These are phyloP conservation scores for Endotrypanum monterogeii DNA, from an alignment of 208 protist genomes.

Conservation along the genomic window DNA sequence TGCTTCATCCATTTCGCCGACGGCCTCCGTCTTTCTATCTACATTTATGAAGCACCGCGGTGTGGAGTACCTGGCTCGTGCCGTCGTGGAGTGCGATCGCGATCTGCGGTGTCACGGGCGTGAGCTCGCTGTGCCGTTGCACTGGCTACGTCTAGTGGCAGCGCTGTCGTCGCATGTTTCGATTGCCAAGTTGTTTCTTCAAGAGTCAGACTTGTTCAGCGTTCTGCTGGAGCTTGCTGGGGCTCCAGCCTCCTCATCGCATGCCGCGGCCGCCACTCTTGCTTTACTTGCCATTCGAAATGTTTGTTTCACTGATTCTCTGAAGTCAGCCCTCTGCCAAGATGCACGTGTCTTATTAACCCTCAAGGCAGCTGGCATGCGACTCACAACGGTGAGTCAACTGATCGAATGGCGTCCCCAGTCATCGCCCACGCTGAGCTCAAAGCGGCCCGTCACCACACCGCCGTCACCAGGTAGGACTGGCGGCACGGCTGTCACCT, in stretches of 20 bases:
- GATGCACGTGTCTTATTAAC: constrained; percentile 70
- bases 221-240: constrained; percentile 64
- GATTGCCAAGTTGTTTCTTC: constrained; percentile 41
- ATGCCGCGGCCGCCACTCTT: constrained; percentile 36
- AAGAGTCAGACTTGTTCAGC: constrained; percentile 46
- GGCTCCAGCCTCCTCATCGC: constrained; percentile 8
- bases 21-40: constrained; percentile 13
- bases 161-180: constrained; percentile 58
- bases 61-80: constrained; percentile 17
- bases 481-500: background rate
- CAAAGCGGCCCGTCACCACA: background rate
- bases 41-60: constrained; percentile 28
- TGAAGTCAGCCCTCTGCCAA: constrained; percentile 77
- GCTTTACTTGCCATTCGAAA: constrained; percentile 75
- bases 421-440: background rate
- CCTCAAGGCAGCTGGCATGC: constrained; percentile 66
- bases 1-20: background rate
- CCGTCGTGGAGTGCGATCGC: constrained; percentile 24
- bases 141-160: constrained; percentile 57
- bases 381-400: constrained; percentile 30
- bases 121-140: constrained; percentile 28
- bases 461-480: background rate
- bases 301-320: constrained; percentile 56
- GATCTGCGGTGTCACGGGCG: constrained; percentile 21
- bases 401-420: constrained; percentile 17